A percentile compares a stretch with the other conserved stretches of the same genome.
These are phyloP conservation scores for Tuber aestivum DNA, from an alignment of 495 filamentous ascomycete genomes.

Conservation along the genomic window DNA sequence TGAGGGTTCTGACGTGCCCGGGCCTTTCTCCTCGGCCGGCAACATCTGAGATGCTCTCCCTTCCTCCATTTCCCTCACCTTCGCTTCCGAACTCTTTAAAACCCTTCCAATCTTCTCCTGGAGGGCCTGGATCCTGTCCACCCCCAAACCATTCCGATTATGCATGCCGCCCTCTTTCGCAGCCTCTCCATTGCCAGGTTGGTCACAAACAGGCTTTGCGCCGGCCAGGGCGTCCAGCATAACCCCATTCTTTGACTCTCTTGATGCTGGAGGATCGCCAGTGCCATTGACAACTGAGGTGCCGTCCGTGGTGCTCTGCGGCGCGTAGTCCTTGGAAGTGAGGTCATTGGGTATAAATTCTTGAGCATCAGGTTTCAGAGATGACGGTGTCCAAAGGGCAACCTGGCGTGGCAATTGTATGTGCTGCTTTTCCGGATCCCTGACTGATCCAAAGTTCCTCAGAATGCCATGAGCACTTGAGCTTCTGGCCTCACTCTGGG, in stretches of 20 bases:
- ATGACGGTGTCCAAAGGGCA: constrained; percentile 25
- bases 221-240: neutral
- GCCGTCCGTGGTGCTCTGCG: constrained; percentile 23
- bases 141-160: constrained; percentile 6
- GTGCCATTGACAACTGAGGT: neutral
- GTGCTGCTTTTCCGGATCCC: constrained; percentile 16
- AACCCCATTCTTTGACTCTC: constrained; percentile 6
- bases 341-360: constrained; percentile 31
- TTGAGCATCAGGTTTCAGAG: constrained; percentile 32
- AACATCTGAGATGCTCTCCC: constrained; percentile 4
- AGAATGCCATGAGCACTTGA: constrained; percentile 21
- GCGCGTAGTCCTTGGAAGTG: constrained; percentile 23
- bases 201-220: neutral
- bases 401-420: constrained; percentile 13
- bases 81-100: constrained; percentile 29
- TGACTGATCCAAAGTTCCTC: constrained; percentile 20
- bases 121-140: constrained; percentile 15
- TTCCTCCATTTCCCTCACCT: constrained; percentile 23
- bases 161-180: constrained; percentile 8
- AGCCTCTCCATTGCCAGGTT: neutral
- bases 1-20: constrained; percentile 10
- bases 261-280: neutral
- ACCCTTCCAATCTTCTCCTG: constrained; percentile 29
- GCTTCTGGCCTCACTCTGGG: constrained; percentile 20
- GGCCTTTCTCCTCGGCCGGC: neutral